A percentile compares a stretch with the other conserved stretches of the same genome.
Conservation (phyloP, 345 rosid genomes). For the Sonneratia alba region DNA sequence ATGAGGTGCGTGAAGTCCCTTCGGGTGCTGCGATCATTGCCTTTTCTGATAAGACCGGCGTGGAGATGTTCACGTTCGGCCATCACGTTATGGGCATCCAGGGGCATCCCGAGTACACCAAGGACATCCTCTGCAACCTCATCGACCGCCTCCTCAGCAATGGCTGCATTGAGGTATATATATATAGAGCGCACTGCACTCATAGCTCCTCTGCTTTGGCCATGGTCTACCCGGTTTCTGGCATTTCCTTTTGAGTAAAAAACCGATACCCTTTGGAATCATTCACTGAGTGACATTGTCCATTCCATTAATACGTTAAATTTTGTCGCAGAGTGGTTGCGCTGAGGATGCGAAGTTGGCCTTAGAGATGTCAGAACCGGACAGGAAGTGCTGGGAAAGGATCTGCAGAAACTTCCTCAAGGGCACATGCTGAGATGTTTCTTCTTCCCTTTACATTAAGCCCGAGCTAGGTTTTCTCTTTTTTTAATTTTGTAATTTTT, state of each 20-base stretch:
- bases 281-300: too few relatives aligned
- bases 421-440: conserved; percentile 6
- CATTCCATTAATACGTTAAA: too few relatives aligned
- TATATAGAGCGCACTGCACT: neutral
- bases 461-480: too few relatives aligned
- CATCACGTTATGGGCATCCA: conserved; percentile 68
- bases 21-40: conserved; percentile 58
- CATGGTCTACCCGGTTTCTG: too few relatives aligned
- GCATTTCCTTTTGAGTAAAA: too few relatives aligned
- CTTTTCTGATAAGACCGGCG: conserved; percentile 63
- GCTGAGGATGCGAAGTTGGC: conserved; percentile 36
- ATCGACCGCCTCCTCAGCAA: conserved; percentile 60
- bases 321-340: conserved; percentile 25
- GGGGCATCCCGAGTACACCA: conserved; percentile 80
- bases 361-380: conserved; percentile 44
- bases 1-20: conserved; percentile 78
- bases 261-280: neutral
- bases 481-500: too few relatives aligned
- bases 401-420: conserved; percentile 60
- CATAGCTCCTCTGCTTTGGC: too few relatives aligned
- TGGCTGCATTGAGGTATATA: conserved; percentile 42
- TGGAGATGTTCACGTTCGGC: conserved; percentile 61
- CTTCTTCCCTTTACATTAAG: too few relatives aligned
- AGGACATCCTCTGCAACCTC: conserved; percentile 58
- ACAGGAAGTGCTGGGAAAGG: conserved; percentile 40